Evolutionary conservation across 2,329 filamentous ascomycete genomes (phyloP), one percentile per base, ranked within the genome.

Genomic region (Nothophaeocryptopus gaeumannii): DNA sequence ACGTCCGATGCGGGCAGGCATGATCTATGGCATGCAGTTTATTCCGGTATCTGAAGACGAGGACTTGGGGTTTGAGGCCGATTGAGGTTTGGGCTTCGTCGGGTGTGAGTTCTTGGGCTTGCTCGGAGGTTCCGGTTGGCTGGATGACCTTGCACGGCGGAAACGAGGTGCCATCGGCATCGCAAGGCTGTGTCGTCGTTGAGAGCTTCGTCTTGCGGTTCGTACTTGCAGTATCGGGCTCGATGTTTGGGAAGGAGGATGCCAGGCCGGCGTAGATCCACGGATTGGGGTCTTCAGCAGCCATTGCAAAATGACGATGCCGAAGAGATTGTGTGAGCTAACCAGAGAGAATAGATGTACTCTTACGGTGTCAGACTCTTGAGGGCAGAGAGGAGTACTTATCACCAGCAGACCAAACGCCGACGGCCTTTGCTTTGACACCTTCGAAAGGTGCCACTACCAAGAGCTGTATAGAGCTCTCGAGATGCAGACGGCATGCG

Each of bases 1-100:
- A 88, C 0, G 83, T 78, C 1, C 79, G 81, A 58, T 88, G 85
- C 1, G 85, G 85, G 51, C 85, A 88, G 74, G 86, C 83, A 70
- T 87, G 83, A 51, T 88, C 83, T 15, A 87, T 71, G 0, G 84
- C 85, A 59, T 86, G 78, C n/a, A 87, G 73, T 51, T 78, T 81
- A 2, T 78, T 80, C 44, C 75, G 78, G 59, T 84, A 84, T 56
- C 76, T 75, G 54, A 86, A 88, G 0, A 88, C 75, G 13, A 88
- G 72, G 0, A 87, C 80, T 60, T 87, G 83, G 1, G 47, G 85
- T 74, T 73, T 73, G 40, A 54, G 41, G 33, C 54, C 54, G 31
- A 58, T 47, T 0, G 56, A 69, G 9, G 62, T 71, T 26, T 67
- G 65, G 2, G 68, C 65, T 13, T 57, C 66, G 45, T 52, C 48